Evolutionary conservation across 805 yeast genomes (phyloP), one percentile per base, ranked within the genome.

Genomic region (Phaffomyces opuntiae): DNA sequence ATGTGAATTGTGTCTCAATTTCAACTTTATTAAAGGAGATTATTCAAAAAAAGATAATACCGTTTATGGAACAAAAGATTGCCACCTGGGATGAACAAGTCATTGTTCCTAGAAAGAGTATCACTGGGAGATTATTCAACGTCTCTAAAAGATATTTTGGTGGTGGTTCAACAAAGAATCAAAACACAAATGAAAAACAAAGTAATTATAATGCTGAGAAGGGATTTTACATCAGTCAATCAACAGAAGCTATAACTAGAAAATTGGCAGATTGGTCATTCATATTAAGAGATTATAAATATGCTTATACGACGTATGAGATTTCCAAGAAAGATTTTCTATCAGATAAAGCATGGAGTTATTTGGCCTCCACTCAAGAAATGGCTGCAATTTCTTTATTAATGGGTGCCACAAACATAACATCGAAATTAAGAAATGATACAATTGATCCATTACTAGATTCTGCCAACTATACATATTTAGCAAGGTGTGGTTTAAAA

Each of bases 241-340:
- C 88, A 0, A 74, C 81, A 1, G 96, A 88, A 54, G 84, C 87
- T 59, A 72, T 78, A 38, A 72, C 89, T 26, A 70, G 98, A 42
- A 83, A 85, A 58, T 68, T 91, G 26, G 98, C 95, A 0, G 99
- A 93, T 62, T 87, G 95, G 87, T 80, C 89, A 7, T 80, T 91
- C 56, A 87, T 93, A 80, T 65, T 90, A n/a, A 77, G 89, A 34
- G 96, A 93, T 66, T 91, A 84, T 70, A 81, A 82, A 60, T 80
- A 78, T 47, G 93, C 97, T 3, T 83, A 84, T 57, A 70, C 85
- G 1, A 84, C 88, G 1, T 91, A 91, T 61, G 98, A 91, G 49
- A 61, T 87, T 42, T 72, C 88, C 35, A 82, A 83, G 49, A 83
- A 84, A 56, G 96, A 90, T 60, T 82, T 82, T 53, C 69, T 78